phyloP scores from a whole-genome alignment of 176 grass and related monocot species.

The Avena eriantha region DNA sequence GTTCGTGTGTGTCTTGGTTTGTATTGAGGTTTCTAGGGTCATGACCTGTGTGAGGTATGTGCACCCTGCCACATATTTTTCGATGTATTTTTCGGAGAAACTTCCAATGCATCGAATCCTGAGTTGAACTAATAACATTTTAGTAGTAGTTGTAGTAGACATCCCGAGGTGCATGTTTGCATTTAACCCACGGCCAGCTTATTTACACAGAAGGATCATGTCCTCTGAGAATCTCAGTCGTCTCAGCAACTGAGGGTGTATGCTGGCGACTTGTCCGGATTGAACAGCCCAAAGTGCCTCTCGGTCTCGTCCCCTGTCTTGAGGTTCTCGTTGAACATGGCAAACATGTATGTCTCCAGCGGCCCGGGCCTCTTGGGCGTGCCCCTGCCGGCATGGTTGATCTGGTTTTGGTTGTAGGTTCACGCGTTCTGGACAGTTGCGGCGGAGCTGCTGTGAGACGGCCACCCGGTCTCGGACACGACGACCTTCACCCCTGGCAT shows the following conservation, averaged over 20 bases:
- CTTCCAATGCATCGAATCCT: no score
- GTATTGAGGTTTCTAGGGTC: no score
- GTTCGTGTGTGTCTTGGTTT: no score
- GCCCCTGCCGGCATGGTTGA: constrained; percentile 57
- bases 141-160: no score
- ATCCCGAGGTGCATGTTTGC: not conserved
- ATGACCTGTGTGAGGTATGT: no score
- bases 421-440: constrained; percentile 54
- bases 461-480: constrained; percentile 84
- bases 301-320: constrained; percentile 45
- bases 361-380: constrained; percentile 56
- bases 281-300: constrained; percentile 71
- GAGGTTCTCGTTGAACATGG: constrained; percentile 80
- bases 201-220: not conserved
- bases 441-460: constrained; percentile 52
- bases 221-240: not conserved
- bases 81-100: no score
- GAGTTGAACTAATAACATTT: no score
- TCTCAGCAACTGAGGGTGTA: constrained; percentile 52
- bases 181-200: not conserved
- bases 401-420: constrained; percentile 73
- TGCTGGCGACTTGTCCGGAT: constrained; percentile 43
- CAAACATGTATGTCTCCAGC: constrained; percentile 73
- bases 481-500: constrained; percentile 31
- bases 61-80: no score